Conservation (phyloP, 1,284 basidiomycete species). For the Leccinum angustisporum region DNA sequence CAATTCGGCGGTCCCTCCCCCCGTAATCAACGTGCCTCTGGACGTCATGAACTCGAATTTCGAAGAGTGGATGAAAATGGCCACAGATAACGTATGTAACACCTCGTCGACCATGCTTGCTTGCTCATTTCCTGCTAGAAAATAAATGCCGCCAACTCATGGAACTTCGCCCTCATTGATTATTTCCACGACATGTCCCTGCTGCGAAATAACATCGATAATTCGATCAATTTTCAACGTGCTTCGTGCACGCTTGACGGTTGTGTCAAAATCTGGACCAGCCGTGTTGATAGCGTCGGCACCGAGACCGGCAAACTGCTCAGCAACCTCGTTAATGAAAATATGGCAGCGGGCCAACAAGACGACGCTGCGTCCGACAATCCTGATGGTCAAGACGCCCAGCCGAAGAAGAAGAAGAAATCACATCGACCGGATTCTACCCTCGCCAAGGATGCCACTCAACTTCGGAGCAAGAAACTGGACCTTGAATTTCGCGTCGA, state of each 20-base stretch:
- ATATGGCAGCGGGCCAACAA: conserved; percentile 54
- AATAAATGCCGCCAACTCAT: conserved; percentile 98
- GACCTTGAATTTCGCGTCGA: conserved; percentile 96
- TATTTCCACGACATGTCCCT: conserved; percentile 99
- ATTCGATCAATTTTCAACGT: conserved; percentile 98
- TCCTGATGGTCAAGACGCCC: conserved; percentile 56
- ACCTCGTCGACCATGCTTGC: background rate
- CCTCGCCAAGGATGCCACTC: conserved; percentile 78
- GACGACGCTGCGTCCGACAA: conserved; percentile 62
- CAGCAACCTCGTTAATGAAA: conserved; percentile 83
- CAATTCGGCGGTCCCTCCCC: conserved; percentile 56
- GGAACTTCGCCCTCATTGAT: conserved; percentile 98
- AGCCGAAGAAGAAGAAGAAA: conserved; percentile 62
- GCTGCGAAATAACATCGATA: conserved; percentile 87
- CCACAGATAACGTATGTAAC: conserved; percentile 89
- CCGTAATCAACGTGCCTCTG: conserved; percentile 59
- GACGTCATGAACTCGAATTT: conserved; percentile 88
- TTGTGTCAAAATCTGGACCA: conserved; percentile 99
- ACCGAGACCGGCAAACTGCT: conserved; percentile 96
- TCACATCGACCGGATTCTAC: conserved; percentile 74
- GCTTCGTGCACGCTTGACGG: conserved; percentile 97
- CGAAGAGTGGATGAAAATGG: conserved; percentile 99
- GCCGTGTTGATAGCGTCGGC: conserved; percentile 94
- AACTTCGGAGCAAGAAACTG: conserved; percentile 89
- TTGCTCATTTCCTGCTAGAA: conserved; percentile 59